A percentile compares a stretch with the other conserved stretches of the same genome.
Conservation (phyloP, 2,329 filamentous ascomycete genomes). For the Rasamsonia emersonii region DNA sequence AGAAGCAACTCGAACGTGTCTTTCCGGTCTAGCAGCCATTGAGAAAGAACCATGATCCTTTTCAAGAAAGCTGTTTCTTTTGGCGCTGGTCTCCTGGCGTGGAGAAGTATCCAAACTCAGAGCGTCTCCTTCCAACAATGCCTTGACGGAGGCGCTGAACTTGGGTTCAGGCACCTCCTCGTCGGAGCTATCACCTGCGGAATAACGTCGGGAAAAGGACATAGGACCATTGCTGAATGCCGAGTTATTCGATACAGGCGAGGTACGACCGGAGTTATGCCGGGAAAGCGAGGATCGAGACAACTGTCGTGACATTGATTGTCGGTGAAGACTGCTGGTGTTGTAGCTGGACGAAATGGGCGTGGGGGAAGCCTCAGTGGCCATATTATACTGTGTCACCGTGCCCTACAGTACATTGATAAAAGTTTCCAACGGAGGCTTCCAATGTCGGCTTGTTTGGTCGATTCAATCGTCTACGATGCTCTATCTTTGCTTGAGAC, state of each 20-base stretch:
- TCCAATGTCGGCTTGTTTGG: conserved; percentile 1
- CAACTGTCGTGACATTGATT: conserved; percentile 27
- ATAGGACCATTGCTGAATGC: conserved; percentile 12
- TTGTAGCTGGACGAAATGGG: conserved; percentile 28
- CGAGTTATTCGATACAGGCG: conserved; percentile 18
- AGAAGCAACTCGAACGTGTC: conserved; percentile 26
- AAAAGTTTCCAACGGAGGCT: neutral
- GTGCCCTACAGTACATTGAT: conserved; percentile 10
- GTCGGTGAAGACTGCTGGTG: conserved; percentile 25
- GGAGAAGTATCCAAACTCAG: conserved; percentile 49
- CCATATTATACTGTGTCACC: conserved; percentile 13
- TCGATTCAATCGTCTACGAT: neutral
- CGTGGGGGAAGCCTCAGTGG: conserved; percentile 26
- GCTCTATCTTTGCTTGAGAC: neutral
- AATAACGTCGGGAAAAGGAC: conserved; percentile 22
- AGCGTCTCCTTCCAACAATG: conserved; percentile 55
- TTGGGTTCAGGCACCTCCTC: conserved; percentile 88
- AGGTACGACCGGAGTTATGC: conserved; percentile 23
- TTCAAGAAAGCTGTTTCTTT: conserved; percentile 15
- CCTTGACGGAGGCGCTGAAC: conserved; percentile 86
- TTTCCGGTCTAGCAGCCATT: conserved; percentile 21
- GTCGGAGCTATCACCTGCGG: conserved; percentile 77
- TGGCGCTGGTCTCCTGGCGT: conserved; percentile 21
- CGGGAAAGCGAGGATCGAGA: conserved; percentile 29
- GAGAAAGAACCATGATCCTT: conserved; percentile 2